Conservation (phyloP, 164 flowering plant genomes). For the Stephania japonica region DNA sequence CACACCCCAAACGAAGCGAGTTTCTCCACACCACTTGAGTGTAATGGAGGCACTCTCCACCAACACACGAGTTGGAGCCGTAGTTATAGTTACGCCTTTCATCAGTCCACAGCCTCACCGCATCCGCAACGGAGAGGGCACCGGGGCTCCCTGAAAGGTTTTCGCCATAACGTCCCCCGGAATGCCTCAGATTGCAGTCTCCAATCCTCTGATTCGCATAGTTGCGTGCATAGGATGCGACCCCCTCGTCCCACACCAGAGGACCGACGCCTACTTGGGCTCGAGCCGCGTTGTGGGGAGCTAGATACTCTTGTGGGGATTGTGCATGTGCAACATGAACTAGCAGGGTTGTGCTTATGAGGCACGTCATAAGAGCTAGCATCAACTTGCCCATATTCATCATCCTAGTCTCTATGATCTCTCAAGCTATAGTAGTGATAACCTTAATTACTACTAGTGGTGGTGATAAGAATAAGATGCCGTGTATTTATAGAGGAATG, state of each 20-base stretch:
- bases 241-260: slow-evolving; percentile 28
- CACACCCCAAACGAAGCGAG: slow-evolving; percentile 40
- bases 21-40: slow-evolving; percentile 50
- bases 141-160: slow-evolving; percentile 31
- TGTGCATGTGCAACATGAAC: slow-evolving; percentile 25
- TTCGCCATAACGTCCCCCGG: slow-evolving; percentile 39
- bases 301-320: slow-evolving; percentile 23
- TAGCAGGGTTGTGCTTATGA: neutral
- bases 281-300: slow-evolving; percentile 32
- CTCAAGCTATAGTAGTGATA: neutral
- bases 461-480: no score
- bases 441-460: no score
- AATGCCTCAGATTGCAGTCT: slow-evolving; percentile 30
- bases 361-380: neutral
- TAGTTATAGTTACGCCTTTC: slow-evolving; percentile 36
- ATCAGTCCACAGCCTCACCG: slow-evolving; percentile 36
- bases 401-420: neutral
- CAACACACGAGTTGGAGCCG: slow-evolving; percentile 26
- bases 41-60: slow-evolving; percentile 30
- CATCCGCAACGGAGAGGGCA: slow-evolving; percentile 20
- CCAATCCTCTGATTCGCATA: slow-evolving; percentile 27
- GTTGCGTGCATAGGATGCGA: slow-evolving; percentile 31
- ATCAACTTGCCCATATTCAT: neutral
- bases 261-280: slow-evolving; percentile 28
- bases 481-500: neutral